Evolutionary conservation across 2,329 filamentous ascomycete genomes (phyloP).

Genomic region (Aspergillus awamori): DNA sequence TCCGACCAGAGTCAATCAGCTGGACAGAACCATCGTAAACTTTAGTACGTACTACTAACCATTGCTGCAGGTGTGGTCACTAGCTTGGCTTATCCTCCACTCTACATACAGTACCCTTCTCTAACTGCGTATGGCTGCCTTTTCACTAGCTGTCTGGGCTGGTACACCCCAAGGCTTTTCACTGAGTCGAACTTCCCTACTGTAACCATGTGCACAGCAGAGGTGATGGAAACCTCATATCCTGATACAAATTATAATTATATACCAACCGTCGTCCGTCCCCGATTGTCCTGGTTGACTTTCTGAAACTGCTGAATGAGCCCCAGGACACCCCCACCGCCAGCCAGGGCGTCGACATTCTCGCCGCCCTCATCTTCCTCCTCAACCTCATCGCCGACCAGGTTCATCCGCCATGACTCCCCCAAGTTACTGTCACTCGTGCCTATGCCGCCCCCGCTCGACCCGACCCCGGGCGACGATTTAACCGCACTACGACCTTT

Average conservation of each 20-base stretch:
- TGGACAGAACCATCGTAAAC: no score
- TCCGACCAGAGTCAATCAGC: no score
- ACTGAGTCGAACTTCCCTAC: neutral
- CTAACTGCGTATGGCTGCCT: no score
- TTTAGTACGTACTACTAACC: no score
- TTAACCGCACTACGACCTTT: conserved; percentile 19
- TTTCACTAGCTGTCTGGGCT: no score
- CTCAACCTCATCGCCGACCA: conserved; percentile 37
- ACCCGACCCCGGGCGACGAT: conserved; percentile 30
- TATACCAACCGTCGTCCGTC: conserved; percentile 40
- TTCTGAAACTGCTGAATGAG: conserved; percentile 69
- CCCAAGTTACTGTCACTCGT: conserved; percentile 62
- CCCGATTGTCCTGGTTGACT: conserved; percentile 49
- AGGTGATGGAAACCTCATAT: neutral
- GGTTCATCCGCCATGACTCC: conserved; percentile 54
- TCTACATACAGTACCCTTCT: no score
- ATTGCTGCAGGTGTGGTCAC: no score
- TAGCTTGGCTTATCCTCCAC: no score
- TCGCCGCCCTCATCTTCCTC: conserved; percentile 51
- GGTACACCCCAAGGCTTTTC: neutral
- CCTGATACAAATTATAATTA: conserved; percentile 15
- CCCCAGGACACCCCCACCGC: conserved; percentile 63
- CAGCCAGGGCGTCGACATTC: conserved; percentile 50
- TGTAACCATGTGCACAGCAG: neutral
- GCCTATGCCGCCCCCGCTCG: conserved; percentile 40